Evolutionary conservation across 177 flowering plant genomes (phyloP).

Genomic region (Vitis hybrid): DNA sequence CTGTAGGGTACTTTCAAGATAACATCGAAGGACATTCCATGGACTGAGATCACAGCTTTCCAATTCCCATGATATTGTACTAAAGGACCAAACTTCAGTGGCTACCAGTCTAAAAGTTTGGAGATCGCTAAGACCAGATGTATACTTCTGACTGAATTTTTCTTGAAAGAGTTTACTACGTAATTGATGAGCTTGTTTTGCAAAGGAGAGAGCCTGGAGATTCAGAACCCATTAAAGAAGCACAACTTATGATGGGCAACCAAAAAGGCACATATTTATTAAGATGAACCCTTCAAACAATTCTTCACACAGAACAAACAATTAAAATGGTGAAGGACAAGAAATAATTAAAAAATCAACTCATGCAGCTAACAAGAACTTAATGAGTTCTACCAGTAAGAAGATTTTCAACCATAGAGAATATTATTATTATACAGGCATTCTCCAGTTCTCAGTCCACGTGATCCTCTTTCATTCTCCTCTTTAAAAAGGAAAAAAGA

Average conservation of each 20-base stretch:
- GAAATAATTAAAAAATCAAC: too few species aligned
- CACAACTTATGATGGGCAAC: background rate
- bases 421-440: too few species aligned
- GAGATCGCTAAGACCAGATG: slow-evolving; percentile 27
- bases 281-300: background rate
- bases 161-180: slow-evolving; percentile 65
- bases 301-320: background rate
- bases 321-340: background rate
- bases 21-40: slow-evolving; percentile 82
- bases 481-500: too few species aligned
- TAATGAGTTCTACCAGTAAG: too few species aligned
- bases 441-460: too few species aligned
- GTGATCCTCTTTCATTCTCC: too few species aligned
- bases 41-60: slow-evolving; percentile 57
- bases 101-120: slow-evolving; percentile 39
- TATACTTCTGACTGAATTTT: slow-evolving; percentile 40
- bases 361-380: too few species aligned
- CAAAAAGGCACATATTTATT: background rate
- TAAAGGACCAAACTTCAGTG: slow-evolving; percentile 46
- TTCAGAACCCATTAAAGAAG: background rate
- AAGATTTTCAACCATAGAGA: too few species aligned
- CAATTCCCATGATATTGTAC: slow-evolving; percentile 25
- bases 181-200: slow-evolving; percentile 67
- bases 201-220: slow-evolving; percentile 74
- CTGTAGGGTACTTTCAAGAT: slow-evolving; percentile 91